Evolutionary conservation across 495 filamentous ascomycete genomes (phyloP).

Genomic region (Aspergillus sparsus): DNA sequence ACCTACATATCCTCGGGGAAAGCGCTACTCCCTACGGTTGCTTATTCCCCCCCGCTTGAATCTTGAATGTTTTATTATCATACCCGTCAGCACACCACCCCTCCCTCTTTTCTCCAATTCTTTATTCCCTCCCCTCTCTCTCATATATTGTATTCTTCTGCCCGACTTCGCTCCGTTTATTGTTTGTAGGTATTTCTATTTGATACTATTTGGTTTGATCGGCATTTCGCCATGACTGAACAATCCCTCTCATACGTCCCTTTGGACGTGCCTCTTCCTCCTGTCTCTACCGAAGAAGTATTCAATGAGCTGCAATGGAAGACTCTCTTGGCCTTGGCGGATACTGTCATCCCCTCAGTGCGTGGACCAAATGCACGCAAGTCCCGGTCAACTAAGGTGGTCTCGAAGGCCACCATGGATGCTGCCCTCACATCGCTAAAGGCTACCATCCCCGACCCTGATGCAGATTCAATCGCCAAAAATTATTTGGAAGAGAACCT

Average conservation of each 20-base stretch:
- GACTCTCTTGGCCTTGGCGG: conserved; percentile 55
- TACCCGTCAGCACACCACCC: not conserved
- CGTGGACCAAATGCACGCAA: conserved; percentile 30
- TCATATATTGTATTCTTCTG: conserved; percentile 1
- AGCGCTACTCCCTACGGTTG: conserved; percentile 13
- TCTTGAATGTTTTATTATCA: too few species aligned
- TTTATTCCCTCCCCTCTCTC: not conserved
- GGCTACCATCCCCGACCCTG: conserved; percentile 30
- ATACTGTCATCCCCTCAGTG: conserved; percentile 57
- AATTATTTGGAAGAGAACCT: conserved; percentile 53
- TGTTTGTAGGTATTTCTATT: not conserved
- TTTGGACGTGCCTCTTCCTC: conserved; percentile 46
- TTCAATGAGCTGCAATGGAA: conserved; percentile 57
- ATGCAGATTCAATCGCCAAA: conserved; percentile 33
- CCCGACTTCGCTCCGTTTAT: not conserved
- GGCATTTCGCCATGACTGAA: conserved; percentile 28
- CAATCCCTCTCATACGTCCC: conserved; percentile 36
- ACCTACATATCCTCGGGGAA: not conserved
- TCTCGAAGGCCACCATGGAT: conserved; percentile 41
- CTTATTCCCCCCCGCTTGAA: not conserved
- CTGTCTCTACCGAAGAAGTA: conserved; percentile 36
- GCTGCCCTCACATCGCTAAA: conserved; percentile 33
- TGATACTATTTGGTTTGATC: not conserved
- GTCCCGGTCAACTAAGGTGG: conserved; percentile 33
- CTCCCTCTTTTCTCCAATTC: not conserved